Conservation (phyloP, 495 filamentous ascomycete genomes). For the Cryomyces minteri region DNA sequence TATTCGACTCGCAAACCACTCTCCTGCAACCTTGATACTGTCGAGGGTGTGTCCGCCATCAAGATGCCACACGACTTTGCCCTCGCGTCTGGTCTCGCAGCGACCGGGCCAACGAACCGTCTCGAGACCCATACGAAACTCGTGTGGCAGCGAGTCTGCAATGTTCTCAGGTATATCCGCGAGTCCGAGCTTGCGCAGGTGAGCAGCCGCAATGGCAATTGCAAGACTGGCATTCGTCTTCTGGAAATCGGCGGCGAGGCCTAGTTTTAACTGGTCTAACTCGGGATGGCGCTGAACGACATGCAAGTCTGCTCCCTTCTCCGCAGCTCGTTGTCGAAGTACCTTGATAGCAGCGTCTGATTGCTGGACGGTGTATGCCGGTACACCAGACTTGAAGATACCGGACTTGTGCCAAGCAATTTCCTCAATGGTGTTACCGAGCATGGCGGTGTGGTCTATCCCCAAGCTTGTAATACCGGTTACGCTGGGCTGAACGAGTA, state of each 20-base stretch:
- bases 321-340: slow-evolving; percentile 46
- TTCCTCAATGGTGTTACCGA: slow-evolving; percentile 69
- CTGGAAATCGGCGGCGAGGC: slow-evolving; percentile 67
- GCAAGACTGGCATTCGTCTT: slow-evolving; percentile 74
- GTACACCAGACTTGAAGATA: slow-evolving; percentile 58
- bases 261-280: slow-evolving; percentile 46
- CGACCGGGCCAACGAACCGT: slow-evolving; percentile 60
- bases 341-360: slow-evolving; percentile 45
- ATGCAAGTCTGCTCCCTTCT: slow-evolving; percentile 40
- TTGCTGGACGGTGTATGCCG: slow-evolving; percentile 63
- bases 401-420: slow-evolving; percentile 98
- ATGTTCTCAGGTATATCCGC: slow-evolving; percentile 20
- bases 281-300: slow-evolving; percentile 45
- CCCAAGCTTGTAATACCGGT: slow-evolving; percentile 69
- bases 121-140: slow-evolving; percentile 60
- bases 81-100: slow-evolving; percentile 42
- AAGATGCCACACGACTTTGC: slow-evolving; percentile 63
- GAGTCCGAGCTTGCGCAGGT: slow-evolving; percentile 27
- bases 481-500: slow-evolving; percentile 56
- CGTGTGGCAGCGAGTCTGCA: slow-evolving; percentile 30
- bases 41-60: slow-evolving; percentile 87
- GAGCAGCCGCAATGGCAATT: slow-evolving; percentile 48
- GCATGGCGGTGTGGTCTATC: slow-evolving; percentile 68
- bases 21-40: slow-evolving; percentile 57
- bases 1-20: slow-evolving; percentile 57